Conservation (phyloP, 768 basidiomycete species). For the Tubosaeta brunneosetosa region DNA sequence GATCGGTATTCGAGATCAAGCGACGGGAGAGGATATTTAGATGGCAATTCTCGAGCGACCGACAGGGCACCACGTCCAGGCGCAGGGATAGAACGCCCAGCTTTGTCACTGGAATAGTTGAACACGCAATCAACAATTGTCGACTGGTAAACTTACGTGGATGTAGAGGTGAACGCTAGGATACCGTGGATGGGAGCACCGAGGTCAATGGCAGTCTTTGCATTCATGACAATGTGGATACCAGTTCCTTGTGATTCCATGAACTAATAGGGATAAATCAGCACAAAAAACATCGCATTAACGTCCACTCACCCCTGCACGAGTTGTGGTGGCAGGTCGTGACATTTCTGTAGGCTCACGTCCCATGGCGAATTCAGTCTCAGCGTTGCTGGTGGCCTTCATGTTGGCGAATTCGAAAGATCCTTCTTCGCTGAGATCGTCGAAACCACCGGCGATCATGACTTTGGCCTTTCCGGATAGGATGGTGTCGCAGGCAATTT, state of each 20-base stretch:
- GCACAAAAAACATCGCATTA: not conserved
- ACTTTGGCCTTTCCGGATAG: constrained; percentile 96
- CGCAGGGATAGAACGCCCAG: constrained; percentile 95
- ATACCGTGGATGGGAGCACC: constrained; percentile 92
- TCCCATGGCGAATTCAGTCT: constrained; percentile 97
- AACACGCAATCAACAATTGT: not conserved
- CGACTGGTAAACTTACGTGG: constrained; percentile 58
- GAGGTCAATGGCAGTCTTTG: constrained; percentile 91
- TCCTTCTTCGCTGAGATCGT: constrained; percentile 97
- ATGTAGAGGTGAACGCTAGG: constrained; percentile 93
- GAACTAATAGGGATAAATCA: constrained; percentile 45
- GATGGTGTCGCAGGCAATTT: constrained; percentile 96
- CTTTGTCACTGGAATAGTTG: constrained; percentile 72
- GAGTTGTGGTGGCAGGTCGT: constrained; percentile 92
- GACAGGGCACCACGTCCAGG: constrained; percentile 91
- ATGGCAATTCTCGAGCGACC: constrained; percentile 79
- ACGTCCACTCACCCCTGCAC: constrained; percentile 68
- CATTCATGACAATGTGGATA: constrained; percentile 96
- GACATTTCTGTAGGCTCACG: constrained; percentile 99
- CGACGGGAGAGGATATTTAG: constrained; percentile 72
- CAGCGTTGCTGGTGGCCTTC: constrained; percentile 97
- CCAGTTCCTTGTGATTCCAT: constrained; percentile 98
- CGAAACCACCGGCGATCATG: constrained; percentile 98
- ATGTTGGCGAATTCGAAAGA: constrained; percentile 99
- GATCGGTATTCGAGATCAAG: constrained; percentile 86